Conservation (phyloP, 2,329 filamentous ascomycete genomes). For the Amauroascus verrucosus region DNA sequence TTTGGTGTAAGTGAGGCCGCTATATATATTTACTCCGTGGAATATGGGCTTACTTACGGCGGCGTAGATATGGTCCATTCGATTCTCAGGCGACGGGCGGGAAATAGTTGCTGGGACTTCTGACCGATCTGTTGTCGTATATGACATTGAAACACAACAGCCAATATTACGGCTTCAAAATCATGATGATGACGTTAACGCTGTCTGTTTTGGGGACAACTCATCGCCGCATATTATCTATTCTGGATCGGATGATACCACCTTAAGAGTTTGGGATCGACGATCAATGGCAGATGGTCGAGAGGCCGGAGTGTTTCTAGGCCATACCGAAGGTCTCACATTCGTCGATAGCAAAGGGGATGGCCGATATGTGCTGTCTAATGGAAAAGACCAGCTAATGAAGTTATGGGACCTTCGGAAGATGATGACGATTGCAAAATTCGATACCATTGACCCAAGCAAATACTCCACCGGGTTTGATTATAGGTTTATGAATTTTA, state of each 20-base stretch:
- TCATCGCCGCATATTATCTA: slow-evolving; percentile 87
- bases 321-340: slow-evolving; percentile 46
- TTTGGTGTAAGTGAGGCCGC: slow-evolving; percentile 34
- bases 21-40: too few relatives aligned
- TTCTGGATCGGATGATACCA: slow-evolving; percentile 88
- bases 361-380: slow-evolving; percentile 79
- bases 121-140: slow-evolving; percentile 69
- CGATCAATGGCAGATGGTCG: slow-evolving; percentile 55
- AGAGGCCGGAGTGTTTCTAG: slow-evolving; percentile 53
- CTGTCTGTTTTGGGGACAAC: slow-evolving; percentile 87
- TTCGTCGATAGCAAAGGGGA: slow-evolving; percentile 76
- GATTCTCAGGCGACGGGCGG: slow-evolving; percentile 83
- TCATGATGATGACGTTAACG: slow-evolving; percentile 85
- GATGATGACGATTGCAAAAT: slow-evolving; percentile 62
- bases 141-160: slow-evolving; percentile 74
- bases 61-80: slow-evolving; percentile 67
- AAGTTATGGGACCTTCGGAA: slow-evolving; percentile 93
- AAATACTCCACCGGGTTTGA: slow-evolving; percentile 52
- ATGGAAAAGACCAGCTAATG: slow-evolving; percentile 93
- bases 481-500: slow-evolving; percentile 50
- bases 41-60: too few relatives aligned
- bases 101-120: slow-evolving; percentile 86
- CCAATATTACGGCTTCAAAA: slow-evolving; percentile 66
- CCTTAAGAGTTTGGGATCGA: slow-evolving; percentile 92
- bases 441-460: slow-evolving; percentile 43